Evolutionary conservation across 164 flowering plant genomes (phyloP).

Genomic region (Litsea cubeba): DNA sequence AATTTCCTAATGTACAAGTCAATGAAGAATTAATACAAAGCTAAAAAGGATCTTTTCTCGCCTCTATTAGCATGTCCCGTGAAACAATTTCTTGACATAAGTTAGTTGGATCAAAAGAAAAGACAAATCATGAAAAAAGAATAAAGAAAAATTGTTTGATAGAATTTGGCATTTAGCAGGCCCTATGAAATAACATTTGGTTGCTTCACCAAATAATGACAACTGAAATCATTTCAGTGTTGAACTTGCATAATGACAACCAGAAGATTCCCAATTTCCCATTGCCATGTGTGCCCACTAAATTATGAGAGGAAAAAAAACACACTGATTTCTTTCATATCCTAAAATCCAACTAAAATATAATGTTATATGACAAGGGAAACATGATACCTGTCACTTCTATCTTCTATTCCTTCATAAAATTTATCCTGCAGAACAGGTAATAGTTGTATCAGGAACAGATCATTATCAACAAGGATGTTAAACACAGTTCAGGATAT

Average conservation of each 20-base stretch:
- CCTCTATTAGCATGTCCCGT: background rate
- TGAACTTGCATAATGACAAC: too few relatives aligned
- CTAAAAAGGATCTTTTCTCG: background rate
- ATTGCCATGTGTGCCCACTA: background rate
- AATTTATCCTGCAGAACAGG: conserved; percentile 17
- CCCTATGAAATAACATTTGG: too few relatives aligned
- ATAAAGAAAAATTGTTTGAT: too few relatives aligned
- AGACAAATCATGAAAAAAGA: too few relatives aligned
- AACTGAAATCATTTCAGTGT: too few relatives aligned
- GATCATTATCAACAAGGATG: background rate
- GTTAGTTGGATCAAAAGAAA: too few relatives aligned
- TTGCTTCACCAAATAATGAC: too few relatives aligned
- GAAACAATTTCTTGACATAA: background rate
- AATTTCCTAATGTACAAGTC: conserved; percentile 3
- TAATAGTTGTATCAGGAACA: conserved; percentile 10
- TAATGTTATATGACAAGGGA: background rate
- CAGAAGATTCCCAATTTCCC: background rate
- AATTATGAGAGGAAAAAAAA: too few relatives aligned
- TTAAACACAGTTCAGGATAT: too few relatives aligned
- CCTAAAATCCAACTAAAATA: background rate
- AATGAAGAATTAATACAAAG: background rate
- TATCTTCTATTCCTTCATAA: conserved; percentile 7
- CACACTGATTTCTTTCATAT: background rate
- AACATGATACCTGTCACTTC: conserved; percentile 18
- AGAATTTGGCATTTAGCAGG: too few relatives aligned